Evolutionary conservation across 805 yeast species (phyloP), one percentile per base, ranked within the genome.

Genomic region (Saccharomycopsis selenospora): DNA sequence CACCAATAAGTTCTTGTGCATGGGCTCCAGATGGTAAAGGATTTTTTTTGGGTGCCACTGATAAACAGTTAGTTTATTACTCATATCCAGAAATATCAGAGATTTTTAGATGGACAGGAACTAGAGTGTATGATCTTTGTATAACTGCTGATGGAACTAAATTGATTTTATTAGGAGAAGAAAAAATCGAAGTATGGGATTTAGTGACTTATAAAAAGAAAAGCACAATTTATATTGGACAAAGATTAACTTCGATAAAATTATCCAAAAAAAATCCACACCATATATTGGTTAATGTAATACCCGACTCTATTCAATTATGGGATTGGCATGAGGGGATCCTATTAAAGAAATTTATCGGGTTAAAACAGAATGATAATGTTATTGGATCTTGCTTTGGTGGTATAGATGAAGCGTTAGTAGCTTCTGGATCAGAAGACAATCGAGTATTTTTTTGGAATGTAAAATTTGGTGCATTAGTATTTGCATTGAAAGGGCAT

Each of bases 381-480:
- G 79, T 88, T 33, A 77, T 90, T 18, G 70, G 95, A 43, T 80
- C 95, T 1, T 75, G 87, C 55, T 81, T 88, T 60, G 95, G 95
- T 0, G 82, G 82, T 42, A 72, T 73, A 49, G 72, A 77, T 51
- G 91, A 85, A 56, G 79, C 80, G 53, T 67, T 85, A 45, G 75
- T 87, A 0, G 66, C 82, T n/a, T 78, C 88, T 55, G 96, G 96
- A 0, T 79, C 90, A 41, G 95, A 85, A 59, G 95, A 89, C 62
- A 88, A 88, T 0, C 69, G 74, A 46, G 72, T 86, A 3, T 87
- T 80, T 60, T 68, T 89, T 2, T 88, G 95, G 95, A 85, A 85
- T 58, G 70, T 82, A 18, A 71, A 73, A 43, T 80, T 80, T 23
- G 89, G 93, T 4, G 80, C 80, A 50, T 68, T 86, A 22, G 66